phyloP scores from a whole-genome alignment of 257 asterid genomes.

The Salvia miltiorrhiza region DNA sequence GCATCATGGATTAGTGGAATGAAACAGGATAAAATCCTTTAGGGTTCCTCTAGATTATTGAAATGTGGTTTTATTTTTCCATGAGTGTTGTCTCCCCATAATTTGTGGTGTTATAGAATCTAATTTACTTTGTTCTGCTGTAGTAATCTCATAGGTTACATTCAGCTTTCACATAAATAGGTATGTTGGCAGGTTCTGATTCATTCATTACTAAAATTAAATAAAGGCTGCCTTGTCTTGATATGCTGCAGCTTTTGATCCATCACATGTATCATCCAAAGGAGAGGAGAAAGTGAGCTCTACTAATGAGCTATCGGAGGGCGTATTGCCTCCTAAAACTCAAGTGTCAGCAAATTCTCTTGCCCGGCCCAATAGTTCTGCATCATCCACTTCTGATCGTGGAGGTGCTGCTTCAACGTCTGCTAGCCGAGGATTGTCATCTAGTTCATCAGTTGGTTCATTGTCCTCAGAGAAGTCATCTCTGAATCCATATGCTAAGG shows the following conservation, averaged over 20 bases:
- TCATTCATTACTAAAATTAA: conserved; percentile 31
- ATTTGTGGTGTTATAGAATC: background rate
- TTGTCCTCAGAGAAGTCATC: conserved; percentile 85
- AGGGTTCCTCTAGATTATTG: background rate
- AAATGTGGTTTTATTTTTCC: background rate
- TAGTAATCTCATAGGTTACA: conserved; percentile 5
- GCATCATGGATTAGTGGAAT: background rate
- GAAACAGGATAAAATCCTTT: background rate
- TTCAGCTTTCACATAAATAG: conserved; percentile 9
- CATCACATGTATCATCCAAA: conserved; percentile 45
- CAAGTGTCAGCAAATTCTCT: conserved; percentile 40
- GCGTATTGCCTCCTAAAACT: conserved; percentile 42
- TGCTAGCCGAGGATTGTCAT: conserved; percentile 68
- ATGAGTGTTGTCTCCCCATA: background rate
- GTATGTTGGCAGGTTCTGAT: conserved; percentile 37
- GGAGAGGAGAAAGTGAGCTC: conserved; percentile 50
- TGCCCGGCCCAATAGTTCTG: conserved; percentile 56
- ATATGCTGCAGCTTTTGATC: conserved; percentile 56
- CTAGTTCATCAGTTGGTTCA: conserved; percentile 83
- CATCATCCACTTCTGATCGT: conserved; percentile 65
- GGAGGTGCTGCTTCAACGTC: conserved; percentile 70
- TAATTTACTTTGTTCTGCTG: background rate
- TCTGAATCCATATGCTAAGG: conserved; percentile 95
- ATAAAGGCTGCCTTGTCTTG: conserved; percentile 53
- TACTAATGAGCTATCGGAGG: conserved; percentile 40